Conservation (phyloP, 306 rosid genomes). For the Cucurbita ficifolia region DNA sequence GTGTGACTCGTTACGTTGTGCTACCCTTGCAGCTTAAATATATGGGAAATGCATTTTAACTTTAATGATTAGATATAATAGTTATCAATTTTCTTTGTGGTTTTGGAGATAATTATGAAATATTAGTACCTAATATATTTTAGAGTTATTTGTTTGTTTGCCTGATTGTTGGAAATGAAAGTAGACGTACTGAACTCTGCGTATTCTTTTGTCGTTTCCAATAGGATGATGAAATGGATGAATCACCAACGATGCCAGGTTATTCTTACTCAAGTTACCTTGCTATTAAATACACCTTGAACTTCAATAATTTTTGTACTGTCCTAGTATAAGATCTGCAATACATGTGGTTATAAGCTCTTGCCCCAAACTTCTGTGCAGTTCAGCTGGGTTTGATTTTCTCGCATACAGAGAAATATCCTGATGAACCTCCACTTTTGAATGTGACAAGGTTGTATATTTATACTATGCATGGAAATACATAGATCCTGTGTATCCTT, state of each 20-base stretch:
- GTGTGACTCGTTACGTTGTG: background rate
- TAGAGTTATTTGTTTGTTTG: background rate
- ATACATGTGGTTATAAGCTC: conserved; percentile 5
- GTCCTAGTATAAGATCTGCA: background rate
- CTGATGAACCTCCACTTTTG: conserved; percentile 97
- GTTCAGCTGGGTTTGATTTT: conserved; percentile 90
- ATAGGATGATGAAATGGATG: conserved; percentile 87
- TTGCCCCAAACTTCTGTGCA: conserved; percentile 30
- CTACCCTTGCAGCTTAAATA: background rate
- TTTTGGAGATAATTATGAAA: background rate
- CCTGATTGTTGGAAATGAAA: background rate
- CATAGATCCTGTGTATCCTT: background rate
- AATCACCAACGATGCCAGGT: conserved; percentile 47
- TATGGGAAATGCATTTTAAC: background rate
- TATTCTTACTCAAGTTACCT: background rate
- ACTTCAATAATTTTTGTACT: background rate
- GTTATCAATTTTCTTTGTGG: background rate
- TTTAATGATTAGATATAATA: background rate
- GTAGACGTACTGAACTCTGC: background rate
- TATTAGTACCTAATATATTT: background rate
- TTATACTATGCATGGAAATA: background rate
- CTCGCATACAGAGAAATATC: conserved; percentile 81
- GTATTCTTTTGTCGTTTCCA: conserved; percentile 9
- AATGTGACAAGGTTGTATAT: conserved; percentile 54
- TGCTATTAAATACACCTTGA: background rate